Base-by-base conservation (phyloP, 192 early-diverging fungal species). In the Gryganskiella cystojenkinii region DNA sequence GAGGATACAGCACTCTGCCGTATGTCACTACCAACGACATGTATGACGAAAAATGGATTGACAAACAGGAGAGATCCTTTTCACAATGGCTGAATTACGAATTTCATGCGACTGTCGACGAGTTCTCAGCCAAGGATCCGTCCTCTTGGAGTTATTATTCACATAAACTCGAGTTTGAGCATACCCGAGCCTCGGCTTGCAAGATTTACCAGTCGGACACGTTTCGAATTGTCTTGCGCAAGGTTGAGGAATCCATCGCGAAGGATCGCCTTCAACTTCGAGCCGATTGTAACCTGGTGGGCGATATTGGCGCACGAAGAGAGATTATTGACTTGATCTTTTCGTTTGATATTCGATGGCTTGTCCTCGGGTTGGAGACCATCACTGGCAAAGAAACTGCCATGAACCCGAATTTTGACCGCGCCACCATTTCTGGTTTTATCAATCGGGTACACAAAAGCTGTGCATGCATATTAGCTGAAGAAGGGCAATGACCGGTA, bases 21-120 rank as follows among this genome's bases (percentile, higher is more conserved):
- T 81, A 81, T 43, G 67, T 81, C 20, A 68, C 58, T 4, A 73
- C 59, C 31, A 81, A 81, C 43, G 80, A 72, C 2, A 81, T 81
- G 80, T 81, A 81, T 22, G 80, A 81, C 40, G 71, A 67, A 50
- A 70, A 72, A 19, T 81, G 80, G 80, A 81, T 81, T 28, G 80
- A 81, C 54, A 81, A 81, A 44, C 80, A 81, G 35, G 72, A 81
- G 52, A 64, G 58, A 11, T 71, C 80, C 0, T 81, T 81, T 13
- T 62, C 66, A 34, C 65, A 74, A 22, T 81, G 80, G 80, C 60
- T 81, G 1, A 72, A 81, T 20, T 51, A 81, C 37, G 80, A 81
- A 43, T 74, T 76, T n/a, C 64, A 66, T 45, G 80, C 61, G 22
- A 65, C 61, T 27, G 55, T 67, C 1, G 71, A 81, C 43, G 47